Evolutionary conservation across 2,329 filamentous ascomycete genomes (phyloP).

Genomic region (Hypoxylon sp.): DNA sequence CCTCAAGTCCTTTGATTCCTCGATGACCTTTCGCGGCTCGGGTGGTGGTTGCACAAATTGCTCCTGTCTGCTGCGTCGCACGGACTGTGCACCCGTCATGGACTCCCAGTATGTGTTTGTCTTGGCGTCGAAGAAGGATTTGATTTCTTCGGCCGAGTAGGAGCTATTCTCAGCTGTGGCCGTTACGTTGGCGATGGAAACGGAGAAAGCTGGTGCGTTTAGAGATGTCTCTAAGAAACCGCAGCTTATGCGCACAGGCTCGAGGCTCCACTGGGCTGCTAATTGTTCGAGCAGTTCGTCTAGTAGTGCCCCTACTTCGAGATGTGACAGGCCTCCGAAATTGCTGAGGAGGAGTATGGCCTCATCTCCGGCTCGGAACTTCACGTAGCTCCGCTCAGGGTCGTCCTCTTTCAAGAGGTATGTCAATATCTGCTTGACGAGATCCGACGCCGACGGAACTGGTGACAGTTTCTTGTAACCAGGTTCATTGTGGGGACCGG

Average conservation of each 20-base stretch:
- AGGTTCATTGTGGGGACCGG: conserved; percentile 73
- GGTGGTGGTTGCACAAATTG: conserved; percentile 54
- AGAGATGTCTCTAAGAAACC: conserved; percentile 76
- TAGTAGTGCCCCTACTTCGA: conserved; percentile 64
- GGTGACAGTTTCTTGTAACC: conserved; percentile 66
- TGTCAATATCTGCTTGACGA: conserved; percentile 66
- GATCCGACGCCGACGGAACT: conserved; percentile 55
- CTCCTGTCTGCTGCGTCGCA: conserved; percentile 49
- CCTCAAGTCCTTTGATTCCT: conserved; percentile 53
- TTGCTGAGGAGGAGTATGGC: conserved; percentile 65
- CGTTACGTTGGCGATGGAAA: conserved; percentile 70
- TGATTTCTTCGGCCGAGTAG: conserved; percentile 62
- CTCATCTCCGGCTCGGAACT: conserved; percentile 58
- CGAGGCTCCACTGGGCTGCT: conserved; percentile 55
- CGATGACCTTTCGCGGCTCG: conserved; percentile 49
- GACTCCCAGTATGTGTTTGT: conserved; percentile 67
- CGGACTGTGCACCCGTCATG: conserved; percentile 56
- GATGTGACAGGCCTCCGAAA: conserved; percentile 65
- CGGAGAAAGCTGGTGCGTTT: conserved; percentile 75
- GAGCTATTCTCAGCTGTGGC: conserved; percentile 55
- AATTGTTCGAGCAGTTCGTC: conserved; percentile 63
- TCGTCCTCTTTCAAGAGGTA: conserved; percentile 67
- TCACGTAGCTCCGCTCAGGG: conserved; percentile 58
- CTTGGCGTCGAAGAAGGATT: conserved; percentile 69
- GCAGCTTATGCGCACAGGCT: conserved; percentile 63